Evolutionary conservation across 768 basidiomycete genomes (phyloP).

Genomic region (Mycena sanguinolenta): DNA sequence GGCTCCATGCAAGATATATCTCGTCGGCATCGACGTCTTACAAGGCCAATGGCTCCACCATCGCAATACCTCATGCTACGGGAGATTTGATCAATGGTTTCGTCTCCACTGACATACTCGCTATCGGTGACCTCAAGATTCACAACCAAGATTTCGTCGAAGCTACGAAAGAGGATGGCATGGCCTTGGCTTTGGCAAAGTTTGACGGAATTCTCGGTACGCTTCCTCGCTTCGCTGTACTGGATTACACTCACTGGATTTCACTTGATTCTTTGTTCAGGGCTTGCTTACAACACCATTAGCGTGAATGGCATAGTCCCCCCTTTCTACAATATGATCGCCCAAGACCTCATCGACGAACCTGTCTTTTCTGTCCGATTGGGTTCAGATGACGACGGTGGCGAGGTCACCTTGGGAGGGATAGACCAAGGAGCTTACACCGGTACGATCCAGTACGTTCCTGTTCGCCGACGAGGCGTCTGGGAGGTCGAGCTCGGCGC

Average conservation of each 20-base stretch:
- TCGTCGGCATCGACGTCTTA: slow-evolving; percentile 80
- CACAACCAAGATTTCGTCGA: slow-evolving; percentile 91
- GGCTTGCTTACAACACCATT: slow-evolving; percentile 95
- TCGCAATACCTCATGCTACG: slow-evolving; percentile 95
- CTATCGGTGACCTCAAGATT: slow-evolving; percentile 87
- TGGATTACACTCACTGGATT: neutral
- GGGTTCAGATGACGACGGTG: slow-evolving; percentile 88
- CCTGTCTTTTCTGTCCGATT: slow-evolving; percentile 96
- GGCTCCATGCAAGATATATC: slow-evolving; percentile 95
- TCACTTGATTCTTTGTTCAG: slow-evolving; percentile 79
- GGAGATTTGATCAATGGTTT: slow-evolving; percentile 97
- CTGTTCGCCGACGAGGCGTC: slow-evolving; percentile 93
- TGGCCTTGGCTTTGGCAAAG: slow-evolving; percentile 97
- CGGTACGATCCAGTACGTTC: slow-evolving; percentile 88
- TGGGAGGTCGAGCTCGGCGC: slow-evolving; percentile 98
- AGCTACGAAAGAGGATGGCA: slow-evolving; percentile 94
- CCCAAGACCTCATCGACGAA: slow-evolving; percentile 82
- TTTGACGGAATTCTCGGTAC: slow-evolving; percentile 50
- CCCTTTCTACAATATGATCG: slow-evolving; percentile 94
- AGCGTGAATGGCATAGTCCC: slow-evolving; percentile 93
- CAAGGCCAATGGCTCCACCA: slow-evolving; percentile 89
- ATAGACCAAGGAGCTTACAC: slow-evolving; percentile 82
- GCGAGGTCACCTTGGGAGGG: slow-evolving; percentile 93
- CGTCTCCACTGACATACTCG: slow-evolving; percentile 85
- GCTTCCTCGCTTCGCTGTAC: neutral